Base-by-base conservation (phyloP, 2,329 filamentous ascomycete genomes). In the Claviceps digitariae region DNA sequence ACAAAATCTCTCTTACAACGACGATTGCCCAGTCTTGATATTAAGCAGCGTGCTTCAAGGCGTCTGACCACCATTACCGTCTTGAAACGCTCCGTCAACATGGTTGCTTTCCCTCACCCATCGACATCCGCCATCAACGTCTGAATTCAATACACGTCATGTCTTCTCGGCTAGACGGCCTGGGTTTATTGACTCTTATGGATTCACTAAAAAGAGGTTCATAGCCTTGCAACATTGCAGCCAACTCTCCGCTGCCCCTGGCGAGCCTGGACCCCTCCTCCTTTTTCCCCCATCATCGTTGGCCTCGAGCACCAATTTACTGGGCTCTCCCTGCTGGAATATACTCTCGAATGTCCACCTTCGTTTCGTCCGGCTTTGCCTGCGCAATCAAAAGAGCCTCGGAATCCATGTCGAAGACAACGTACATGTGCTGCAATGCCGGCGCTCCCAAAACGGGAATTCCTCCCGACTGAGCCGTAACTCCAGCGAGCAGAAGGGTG, bases 391-490 rank as follows among this genome's bases (percentile, higher is more conserved):
- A 4, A 20, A 54, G 5, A 10, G 13, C 23, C 38, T 52, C 2
- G 9, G 27, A 21, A 8, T 54, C 53, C 34, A 44, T 48, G 29
- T 54, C 53, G 20, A 54, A 54, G 6, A 52, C 38, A 4, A 29
- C 44, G 31, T 54, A 54, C n/a, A 44, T 47, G 20, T 46, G 41
- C 31, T 54, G 53, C 13, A 54, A 5, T n/a, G 47, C 45, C 12
- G 53, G 44, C 6, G 50, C 44, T 1, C 53, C 53, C 9, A 54
- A 44, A 12, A 48, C 25, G 2, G 53, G 2, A 4, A n/a, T 27
- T 7, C 41, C 52, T 23, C 44, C 7, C 10, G 17, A 7, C 15
- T 45, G 23, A 9, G 6, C 23, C 13, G 1, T 2, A 13, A 2
- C 34, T 8, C 20, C 20, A 40, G 1, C 0, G 9, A 49, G 8